These are phyloP conservation scores for Syncephalastrum monosporum DNA, from an alignment of 371 early-diverging fungal species.

Conservation along the genomic window DNA sequence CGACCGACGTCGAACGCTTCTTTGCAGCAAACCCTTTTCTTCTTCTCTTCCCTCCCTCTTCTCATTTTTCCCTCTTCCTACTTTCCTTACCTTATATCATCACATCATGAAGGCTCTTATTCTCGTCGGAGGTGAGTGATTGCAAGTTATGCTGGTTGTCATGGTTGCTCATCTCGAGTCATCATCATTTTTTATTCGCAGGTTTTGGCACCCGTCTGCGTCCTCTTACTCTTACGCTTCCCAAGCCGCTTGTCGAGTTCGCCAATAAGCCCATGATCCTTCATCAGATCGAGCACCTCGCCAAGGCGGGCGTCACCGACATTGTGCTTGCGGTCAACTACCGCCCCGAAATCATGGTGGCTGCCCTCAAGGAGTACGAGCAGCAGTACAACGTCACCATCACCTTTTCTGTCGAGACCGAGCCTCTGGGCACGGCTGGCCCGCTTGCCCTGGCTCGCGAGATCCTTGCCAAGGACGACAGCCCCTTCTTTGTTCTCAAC, in stretches of 20 bases:
- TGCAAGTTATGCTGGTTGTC: background rate
- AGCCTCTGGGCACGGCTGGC: constrained; percentile 98
- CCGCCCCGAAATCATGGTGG: constrained; percentile 95
- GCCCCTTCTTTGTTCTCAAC: constrained; percentile 99
- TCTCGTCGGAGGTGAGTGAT: constrained; percentile 94
- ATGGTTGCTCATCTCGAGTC: background rate
- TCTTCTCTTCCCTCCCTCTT: constrained; percentile 11
- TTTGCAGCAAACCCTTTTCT: constrained; percentile 7
- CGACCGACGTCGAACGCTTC: background rate
- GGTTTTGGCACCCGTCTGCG: constrained; percentile 99
- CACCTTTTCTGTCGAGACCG: constrained; percentile 96
- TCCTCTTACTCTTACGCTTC: constrained; percentile 97
- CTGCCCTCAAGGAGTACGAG: constrained; percentile 87
- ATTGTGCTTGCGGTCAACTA: constrained; percentile 99
- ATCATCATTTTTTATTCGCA: constrained; percentile 23
- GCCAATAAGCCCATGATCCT: constrained; percentile 99
- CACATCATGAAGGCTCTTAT: constrained; percentile 94
- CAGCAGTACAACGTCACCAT: constrained; percentile 90
- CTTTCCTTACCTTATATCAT: constrained; percentile 14
- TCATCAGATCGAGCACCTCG: constrained; percentile 99
- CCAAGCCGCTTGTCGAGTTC: constrained; percentile 99
- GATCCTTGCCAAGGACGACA: constrained; percentile 88
- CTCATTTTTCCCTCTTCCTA: constrained; percentile 14
- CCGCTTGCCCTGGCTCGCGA: constrained; percentile 96
- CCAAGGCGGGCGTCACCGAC: constrained; percentile 96